Base-by-base conservation (phyloP, 2,329 filamentous ascomycete genomes). In the Claviceps pusilla region DNA sequence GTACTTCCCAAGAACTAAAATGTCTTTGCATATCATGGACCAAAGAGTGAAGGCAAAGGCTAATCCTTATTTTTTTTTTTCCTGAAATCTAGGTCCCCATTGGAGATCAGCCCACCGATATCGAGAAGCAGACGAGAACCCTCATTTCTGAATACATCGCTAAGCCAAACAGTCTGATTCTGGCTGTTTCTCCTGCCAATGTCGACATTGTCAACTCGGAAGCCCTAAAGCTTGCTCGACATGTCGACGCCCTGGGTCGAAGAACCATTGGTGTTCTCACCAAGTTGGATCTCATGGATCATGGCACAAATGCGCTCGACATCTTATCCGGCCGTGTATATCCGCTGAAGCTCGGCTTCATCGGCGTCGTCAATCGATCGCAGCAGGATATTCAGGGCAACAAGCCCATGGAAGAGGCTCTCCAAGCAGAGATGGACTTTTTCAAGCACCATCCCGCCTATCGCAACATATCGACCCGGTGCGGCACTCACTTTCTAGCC, bases 191-290 rank as follows among this genome's bases (percentile, higher is more conserved):
- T 12, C 91, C 93, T 19, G 93, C 93, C 53, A 98, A 98, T 65
- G 91, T 97, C 64, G 93, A 98, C 67, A 84, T 98, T 63, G 93
- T 97, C 67, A 98, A 98, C 70, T 98, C 93, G 7, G 93, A 98
- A 69, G 90, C 93, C 7, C 74, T 98, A 62, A 98, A 98, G 72
- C 84, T 98, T 57, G 93, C 93, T 57, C 85, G 93, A 53, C 89
- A 98, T 81, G 93, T 98, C 54, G 93, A 98, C 69, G 86, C 93
- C 2, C 84, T 95, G 69, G 93, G 93, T 59, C 83, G 88, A 69
- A 82, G 93, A 67, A 98, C 93, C 24, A 97, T 98, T 65, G 93
- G 93, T 64, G 91, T 98, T 55, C 77, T 98, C 57, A 97, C 93
- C 57, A 98, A 98, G 73, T 76, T 98, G 59, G 93, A 98, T 68